Evolutionary conservation across 2,329 filamentous ascomycete species (phyloP).

Genomic region (Herpotrichia juniperi): DNA sequence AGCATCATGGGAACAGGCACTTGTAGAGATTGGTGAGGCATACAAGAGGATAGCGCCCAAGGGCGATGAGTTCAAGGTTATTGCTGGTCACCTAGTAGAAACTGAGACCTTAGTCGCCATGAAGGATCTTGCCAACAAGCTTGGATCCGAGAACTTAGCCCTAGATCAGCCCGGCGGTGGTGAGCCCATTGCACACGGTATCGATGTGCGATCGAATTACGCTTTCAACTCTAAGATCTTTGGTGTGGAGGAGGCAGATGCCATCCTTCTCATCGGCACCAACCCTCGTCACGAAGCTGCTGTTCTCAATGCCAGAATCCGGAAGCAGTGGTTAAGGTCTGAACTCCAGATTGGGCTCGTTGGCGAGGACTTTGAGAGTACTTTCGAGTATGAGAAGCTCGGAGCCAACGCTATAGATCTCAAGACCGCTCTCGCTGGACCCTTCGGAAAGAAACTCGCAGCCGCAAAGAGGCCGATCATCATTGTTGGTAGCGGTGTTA

Average conservation of each 20-base stretch:
- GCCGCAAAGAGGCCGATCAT: conserved; percentile 94
- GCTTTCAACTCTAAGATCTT: conserved; percentile 95
- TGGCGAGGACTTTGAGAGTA: conserved; percentile 89
- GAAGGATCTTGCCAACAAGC: conserved; percentile 96
- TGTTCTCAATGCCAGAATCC: conserved; percentile 92
- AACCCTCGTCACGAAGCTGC: conserved; percentile 96
- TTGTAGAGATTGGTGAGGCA: conserved; percentile 83
- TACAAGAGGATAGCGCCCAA: conserved; percentile 80
- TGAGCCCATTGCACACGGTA: conserved; percentile 85
- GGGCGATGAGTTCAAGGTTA: conserved; percentile 93
- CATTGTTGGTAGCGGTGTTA: conserved; percentile 88
- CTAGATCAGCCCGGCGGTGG: conserved; percentile 87
- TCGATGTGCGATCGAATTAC: conserved; percentile 94
- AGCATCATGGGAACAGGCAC: conserved; percentile 92
- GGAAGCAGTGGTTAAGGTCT: conserved; percentile 96
- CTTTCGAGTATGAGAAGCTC: conserved; percentile 93
- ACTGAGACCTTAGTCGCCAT: conserved; percentile 93
- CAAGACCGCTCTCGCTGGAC: conserved; percentile 82
- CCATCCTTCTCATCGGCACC: conserved; percentile 89
- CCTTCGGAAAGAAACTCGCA: conserved; percentile 91
- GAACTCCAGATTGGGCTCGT: conserved; percentile 92
- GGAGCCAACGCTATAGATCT: conserved; percentile 79
- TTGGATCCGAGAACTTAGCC: conserved; percentile 94
- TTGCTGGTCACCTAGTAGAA: conserved; percentile 90
- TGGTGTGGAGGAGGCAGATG: conserved; percentile 92